Evolutionary conservation across 768 basidiomycete species (phyloP).

Genomic region (Naematelia encephala): DNA sequence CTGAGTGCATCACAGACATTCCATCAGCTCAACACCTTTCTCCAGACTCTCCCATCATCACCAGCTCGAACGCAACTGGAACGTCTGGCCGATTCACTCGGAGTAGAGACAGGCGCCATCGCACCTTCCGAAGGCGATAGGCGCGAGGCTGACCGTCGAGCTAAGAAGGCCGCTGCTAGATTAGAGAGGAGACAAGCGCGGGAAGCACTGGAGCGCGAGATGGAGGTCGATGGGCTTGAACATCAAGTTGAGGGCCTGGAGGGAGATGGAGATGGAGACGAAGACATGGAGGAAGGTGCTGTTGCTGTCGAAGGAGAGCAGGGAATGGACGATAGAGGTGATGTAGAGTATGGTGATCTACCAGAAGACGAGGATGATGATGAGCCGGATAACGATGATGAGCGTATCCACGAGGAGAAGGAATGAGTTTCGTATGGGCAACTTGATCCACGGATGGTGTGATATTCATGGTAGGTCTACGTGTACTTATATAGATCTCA

Average conservation of each 20-base stretch:
- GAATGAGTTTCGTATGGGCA: not conserved
- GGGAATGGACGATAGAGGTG: constrained; percentile 38
- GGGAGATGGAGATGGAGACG: constrained; percentile 11
- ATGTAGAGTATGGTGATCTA: constrained; percentile 42
- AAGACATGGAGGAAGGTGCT: constrained; percentile 31
- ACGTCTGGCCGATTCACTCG: constrained; percentile 39
- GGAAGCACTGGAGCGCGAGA: constrained; percentile 13
- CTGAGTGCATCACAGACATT: constrained; percentile 20
- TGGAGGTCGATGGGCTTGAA: constrained; percentile 27
- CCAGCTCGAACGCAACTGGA: constrained; percentile 42
- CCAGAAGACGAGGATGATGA: constrained; percentile 30
- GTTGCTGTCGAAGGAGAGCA: constrained; percentile 31
- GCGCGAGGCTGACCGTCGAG: constrained; percentile 24
- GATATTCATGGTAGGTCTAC: too few relatives aligned
- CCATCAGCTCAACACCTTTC: constrained; percentile 24
- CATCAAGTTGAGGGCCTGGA: constrained; percentile 9
- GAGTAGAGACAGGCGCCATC: constrained; percentile 38
- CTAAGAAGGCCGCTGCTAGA: constrained; percentile 11
- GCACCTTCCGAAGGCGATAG: constrained; percentile 24
- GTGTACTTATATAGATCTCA: not conserved
- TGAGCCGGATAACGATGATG: constrained; percentile 38
- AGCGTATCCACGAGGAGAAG: constrained; percentile 5
- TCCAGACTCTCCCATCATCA: constrained; percentile 16
- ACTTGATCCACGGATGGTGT: not conserved
- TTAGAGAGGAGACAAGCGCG: constrained; percentile 25